Percentiles rank a stretch among this genome's conserved stretches.
Conservation (phyloP, 345 rosid species). For the Cardiospermum halicacabum region DNA sequence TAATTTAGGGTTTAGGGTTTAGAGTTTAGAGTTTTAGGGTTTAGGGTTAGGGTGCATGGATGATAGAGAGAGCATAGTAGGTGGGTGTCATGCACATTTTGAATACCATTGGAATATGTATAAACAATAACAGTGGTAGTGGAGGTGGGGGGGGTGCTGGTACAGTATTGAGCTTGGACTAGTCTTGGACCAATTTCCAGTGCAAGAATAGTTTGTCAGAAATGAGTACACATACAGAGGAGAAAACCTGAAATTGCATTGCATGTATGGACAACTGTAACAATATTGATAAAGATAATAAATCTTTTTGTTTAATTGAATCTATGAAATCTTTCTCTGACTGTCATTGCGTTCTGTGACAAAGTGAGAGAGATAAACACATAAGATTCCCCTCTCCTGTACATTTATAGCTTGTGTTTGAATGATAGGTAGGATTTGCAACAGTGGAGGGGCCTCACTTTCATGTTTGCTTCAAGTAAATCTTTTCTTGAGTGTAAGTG, state of each 20-base stretch:
- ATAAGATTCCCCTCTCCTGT: constrained; percentile 28
- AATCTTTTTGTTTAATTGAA: neutral
- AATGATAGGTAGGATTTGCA: too few relatives aligned
- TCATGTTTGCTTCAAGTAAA: constrained; percentile 18
- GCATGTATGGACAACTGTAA: neutral
- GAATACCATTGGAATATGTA: neutral
- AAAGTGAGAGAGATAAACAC: constrained; percentile 16
- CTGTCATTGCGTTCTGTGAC: constrained; percentile 32
- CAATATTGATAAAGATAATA: neutral
- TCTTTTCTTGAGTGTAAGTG: too few relatives aligned
- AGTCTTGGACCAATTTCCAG: constrained; percentile 83
- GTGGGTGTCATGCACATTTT: neutral
- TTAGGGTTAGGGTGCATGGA: neutral
- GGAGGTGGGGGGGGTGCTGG: too few relatives aligned
- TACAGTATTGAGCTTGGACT: constrained; percentile 34
- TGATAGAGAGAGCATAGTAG: neutral
- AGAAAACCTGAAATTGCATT: neutral
- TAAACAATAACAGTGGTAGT: neutral
- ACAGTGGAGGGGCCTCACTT: constrained; percentile 15
- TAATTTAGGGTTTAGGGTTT: too few relatives aligned
- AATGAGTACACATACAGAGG: constrained; percentile 16
- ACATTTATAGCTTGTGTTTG: constrained; percentile 34
- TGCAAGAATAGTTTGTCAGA: constrained; percentile 44
- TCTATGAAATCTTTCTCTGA: too few relatives aligned
- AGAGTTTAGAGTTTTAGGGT: too few relatives aligned